A percentile compares a stretch with the other conserved stretches of the same genome.
These are phyloP conservation scores for Akanthomyces muscarius DNA, from an alignment of 2,329 filamentous ascomycete species.

Conservation along the genomic window DNA sequence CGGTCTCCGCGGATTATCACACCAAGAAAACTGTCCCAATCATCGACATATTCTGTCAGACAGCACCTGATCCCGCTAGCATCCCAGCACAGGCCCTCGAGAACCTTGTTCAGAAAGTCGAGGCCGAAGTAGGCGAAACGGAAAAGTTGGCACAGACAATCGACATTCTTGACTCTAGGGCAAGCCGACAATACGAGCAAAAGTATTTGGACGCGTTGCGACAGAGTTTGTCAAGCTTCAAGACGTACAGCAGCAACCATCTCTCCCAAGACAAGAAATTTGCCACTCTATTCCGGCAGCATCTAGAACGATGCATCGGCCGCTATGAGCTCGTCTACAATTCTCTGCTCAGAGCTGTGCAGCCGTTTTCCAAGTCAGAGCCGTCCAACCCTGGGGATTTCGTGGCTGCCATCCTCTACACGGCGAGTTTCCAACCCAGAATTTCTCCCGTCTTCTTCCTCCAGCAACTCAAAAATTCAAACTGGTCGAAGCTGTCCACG, in stretches of 20 bases:
- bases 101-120: neutral
- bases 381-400: neutral
- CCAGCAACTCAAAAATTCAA: neutral
- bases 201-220: neutral
- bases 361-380: neutral
- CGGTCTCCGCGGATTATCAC: neutral
- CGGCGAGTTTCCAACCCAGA: neutral
- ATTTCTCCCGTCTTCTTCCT: conserved; percentile 1
- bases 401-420: neutral
- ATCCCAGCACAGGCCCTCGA: neutral
- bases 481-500: neutral
- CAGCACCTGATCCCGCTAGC: neutral
- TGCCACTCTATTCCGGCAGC: neutral
- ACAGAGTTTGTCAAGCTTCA: neutral
- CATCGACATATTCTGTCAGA: neutral
- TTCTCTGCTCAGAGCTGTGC: neutral
- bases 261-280: neutral
- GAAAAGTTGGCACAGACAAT: neutral
- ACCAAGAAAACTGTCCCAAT: neutral
- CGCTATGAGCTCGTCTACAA: neutral
- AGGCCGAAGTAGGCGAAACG: neutral
- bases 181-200: neutral
- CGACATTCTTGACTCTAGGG: neutral
- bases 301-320: neutral
- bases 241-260: neutral